These are phyloP conservation scores for Pistacia integerrima DNA, from an alignment of 345 rosid species.

Conservation along the genomic window DNA sequence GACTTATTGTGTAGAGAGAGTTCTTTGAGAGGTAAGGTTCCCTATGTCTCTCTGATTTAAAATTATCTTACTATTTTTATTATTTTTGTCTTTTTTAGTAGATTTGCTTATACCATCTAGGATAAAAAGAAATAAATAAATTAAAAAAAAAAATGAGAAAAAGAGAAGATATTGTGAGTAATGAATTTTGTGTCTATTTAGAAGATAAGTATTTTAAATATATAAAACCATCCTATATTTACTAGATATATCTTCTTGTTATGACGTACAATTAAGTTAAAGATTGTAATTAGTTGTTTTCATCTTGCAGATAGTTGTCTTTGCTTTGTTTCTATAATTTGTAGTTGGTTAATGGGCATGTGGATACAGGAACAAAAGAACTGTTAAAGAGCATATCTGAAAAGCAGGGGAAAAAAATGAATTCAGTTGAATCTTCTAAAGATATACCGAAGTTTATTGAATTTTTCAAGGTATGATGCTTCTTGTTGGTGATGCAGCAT, in stretches of 20 bases:
- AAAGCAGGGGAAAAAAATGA: conserved; percentile 89
- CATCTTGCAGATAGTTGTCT: neutral
- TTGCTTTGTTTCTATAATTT: conserved; percentile 19
- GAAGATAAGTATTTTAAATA: too few relatives aligned
- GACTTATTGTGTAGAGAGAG: neutral
- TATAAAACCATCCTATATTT: too few relatives aligned
- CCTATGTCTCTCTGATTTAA: too few relatives aligned
- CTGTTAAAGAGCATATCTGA: conserved; percentile 76
- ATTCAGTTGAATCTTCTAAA: conserved; percentile 69
- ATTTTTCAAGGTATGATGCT: conserved; percentile 63
- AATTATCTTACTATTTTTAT: too few relatives aligned
- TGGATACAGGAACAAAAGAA: conserved; percentile 80
- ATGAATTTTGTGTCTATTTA: too few relatives aligned
- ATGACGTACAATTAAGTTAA: neutral
- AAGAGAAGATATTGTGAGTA: too few relatives aligned
- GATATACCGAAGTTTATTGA: conserved; percentile 72
- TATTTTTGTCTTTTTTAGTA: too few relatives aligned
- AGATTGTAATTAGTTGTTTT: neutral
- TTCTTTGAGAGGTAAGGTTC: too few relatives aligned
- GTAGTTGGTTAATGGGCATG: conserved; percentile 9
- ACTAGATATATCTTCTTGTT: neutral
- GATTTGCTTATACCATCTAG: too few relatives aligned
- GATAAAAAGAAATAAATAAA: too few relatives aligned
- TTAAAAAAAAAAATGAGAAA: too few relatives aligned
- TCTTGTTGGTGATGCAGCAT: conserved; percentile 3